Evolutionary conservation across 2,329 filamentous ascomycete species (phyloP).

Genomic region (Phyllosticta citriasiana): DNA sequence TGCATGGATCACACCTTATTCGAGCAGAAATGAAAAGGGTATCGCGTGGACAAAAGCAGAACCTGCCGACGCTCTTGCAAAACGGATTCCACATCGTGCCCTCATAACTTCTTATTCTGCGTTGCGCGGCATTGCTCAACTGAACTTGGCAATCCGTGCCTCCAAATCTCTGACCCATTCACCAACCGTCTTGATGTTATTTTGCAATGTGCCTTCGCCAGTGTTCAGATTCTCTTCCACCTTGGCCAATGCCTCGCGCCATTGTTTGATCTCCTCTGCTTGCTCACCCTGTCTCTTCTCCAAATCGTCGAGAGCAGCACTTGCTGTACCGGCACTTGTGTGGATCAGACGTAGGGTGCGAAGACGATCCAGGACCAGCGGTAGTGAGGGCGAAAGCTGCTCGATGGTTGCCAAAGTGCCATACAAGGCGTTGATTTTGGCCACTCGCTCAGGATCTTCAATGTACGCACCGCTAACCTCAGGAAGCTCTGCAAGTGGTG

Average conservation of each 20-base stretch:
- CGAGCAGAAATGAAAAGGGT: background rate
- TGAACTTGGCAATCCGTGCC: slow-evolving; percentile 50
- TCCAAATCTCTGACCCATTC: slow-evolving; percentile 85
- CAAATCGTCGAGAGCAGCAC: slow-evolving; percentile 64
- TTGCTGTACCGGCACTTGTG: slow-evolving; percentile 72
- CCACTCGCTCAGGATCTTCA: slow-evolving; percentile 59
- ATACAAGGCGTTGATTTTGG: slow-evolving; percentile 88
- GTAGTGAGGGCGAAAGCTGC: slow-evolving; percentile 71
- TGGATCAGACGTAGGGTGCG: slow-evolving; percentile 78
- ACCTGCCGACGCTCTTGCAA: background rate
- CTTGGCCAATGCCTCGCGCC: slow-evolving; percentile 70
- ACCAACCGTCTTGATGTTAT: slow-evolving; percentile 77
- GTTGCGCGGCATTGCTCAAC: background rate
- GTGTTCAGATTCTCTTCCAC: slow-evolving; percentile 66
- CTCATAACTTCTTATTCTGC: background rate
- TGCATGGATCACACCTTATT: background rate
- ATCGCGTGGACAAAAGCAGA: background rate
- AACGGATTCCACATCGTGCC: background rate
- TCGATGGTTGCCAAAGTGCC: slow-evolving; percentile 82
- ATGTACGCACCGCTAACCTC: slow-evolving; percentile 9
- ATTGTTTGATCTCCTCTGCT: slow-evolving; percentile 72
- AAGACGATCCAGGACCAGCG: slow-evolving; percentile 73
- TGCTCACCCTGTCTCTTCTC: slow-evolving; percentile 75
- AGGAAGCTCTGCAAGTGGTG: slow-evolving; percentile 20
- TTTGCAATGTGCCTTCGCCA: slow-evolving; percentile 59